These are phyloP conservation scores for Botrytis hyacinthi DNA, from an alignment of 2,329 filamentous ascomycete species.

Conservation along the genomic window DNA sequence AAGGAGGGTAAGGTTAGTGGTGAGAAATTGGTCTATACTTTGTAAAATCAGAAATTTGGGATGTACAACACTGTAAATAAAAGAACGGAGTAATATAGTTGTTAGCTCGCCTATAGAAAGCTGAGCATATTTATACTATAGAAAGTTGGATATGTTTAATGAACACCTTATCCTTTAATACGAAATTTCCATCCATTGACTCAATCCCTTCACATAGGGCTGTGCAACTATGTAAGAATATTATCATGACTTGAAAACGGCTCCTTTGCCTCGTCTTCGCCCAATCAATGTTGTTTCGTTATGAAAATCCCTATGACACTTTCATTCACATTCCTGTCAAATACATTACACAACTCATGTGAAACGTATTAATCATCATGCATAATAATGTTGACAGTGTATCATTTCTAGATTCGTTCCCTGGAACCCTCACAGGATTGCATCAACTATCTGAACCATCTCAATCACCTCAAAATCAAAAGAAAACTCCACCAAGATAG, in stretches of 20 bases:
- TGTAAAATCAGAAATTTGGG: constrained; percentile 29
- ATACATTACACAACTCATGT: background rate
- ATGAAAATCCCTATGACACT: background rate
- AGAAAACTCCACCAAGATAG: background rate
- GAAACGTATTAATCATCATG: background rate
- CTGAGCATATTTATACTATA: background rate
- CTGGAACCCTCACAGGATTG: background rate
- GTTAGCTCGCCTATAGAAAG: background rate
- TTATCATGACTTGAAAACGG: background rate
- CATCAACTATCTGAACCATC: background rate
- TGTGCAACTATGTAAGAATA: background rate
- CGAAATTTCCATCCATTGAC: background rate
- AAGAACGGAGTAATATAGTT: background rate
- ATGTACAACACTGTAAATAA: too few species aligned
- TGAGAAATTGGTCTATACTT: constrained; percentile 47
- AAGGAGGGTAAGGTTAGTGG: constrained; percentile 41
- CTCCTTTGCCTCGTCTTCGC: background rate
- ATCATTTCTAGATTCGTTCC: background rate
- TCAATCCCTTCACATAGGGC: background rate
- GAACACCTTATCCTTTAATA: background rate
- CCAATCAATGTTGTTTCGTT: background rate
- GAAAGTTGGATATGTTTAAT: background rate
- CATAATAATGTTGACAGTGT: background rate
- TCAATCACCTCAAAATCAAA: background rate
- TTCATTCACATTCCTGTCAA: too few species aligned